Percentiles rank a stretch among this genome's conserved stretches.
Evolutionary conservation across 768 basidiomycete genomes (phyloP).

Genomic region (Agaricus subrufescens): DNA sequence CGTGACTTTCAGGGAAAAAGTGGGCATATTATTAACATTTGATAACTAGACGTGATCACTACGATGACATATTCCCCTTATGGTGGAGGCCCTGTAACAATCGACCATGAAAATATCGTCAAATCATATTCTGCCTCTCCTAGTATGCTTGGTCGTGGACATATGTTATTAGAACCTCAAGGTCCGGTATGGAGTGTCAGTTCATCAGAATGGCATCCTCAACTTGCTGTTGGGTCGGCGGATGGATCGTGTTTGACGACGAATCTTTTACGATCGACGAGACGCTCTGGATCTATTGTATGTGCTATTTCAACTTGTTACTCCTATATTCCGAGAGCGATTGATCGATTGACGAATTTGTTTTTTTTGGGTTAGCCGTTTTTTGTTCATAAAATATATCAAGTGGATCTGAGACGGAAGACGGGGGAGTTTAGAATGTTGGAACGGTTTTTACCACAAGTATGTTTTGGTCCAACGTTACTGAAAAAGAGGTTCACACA

Average conservation of each 20-base stretch:
- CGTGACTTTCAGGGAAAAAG: not conserved
- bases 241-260: conserved; percentile 82
- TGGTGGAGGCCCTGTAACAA: conserved; percentile 65
- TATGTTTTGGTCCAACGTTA: conserved; percentile 14
- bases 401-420: conserved; percentile 81
- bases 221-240: conserved; percentile 74
- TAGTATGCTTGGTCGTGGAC: conserved; percentile 68
- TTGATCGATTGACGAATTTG: no score
- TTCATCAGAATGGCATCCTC: conserved; percentile 84
- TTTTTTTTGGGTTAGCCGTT: conserved; percentile 46
- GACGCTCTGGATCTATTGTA: conserved; percentile 70
- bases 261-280: conserved; percentile 61
- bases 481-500: not conserved
- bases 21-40: not conserved
- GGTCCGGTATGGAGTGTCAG: conserved; percentile 81
- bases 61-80: conserved; percentile 64
- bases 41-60: conserved; percentile 62
- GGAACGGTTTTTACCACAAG: conserved; percentile 81
- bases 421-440: conserved; percentile 79
- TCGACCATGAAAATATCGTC: conserved; percentile 78
- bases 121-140: conserved; percentile 73
- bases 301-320: conserved; percentile 19
- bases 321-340: no score
- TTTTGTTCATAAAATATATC: conserved; percentile 75
- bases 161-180: conserved; percentile 64